Base-by-base conservation (phyloP, 169 alveolate species). In the Cryptosporidium ryanae region DNA sequence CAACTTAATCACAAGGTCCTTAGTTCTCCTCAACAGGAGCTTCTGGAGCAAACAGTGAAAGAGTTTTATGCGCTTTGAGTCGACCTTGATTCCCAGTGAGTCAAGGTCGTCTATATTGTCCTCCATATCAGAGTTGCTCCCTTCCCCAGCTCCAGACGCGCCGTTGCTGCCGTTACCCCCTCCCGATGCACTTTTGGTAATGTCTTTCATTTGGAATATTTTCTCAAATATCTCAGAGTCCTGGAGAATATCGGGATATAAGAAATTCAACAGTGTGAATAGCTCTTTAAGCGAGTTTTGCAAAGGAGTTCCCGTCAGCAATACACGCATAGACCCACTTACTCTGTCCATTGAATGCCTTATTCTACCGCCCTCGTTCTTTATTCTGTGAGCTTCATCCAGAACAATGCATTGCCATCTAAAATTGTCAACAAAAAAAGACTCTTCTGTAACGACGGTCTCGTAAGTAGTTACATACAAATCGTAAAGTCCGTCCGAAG, bases 341-440 rank as follows among this genome's bases (percentile, higher is more conserved):
- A 94, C 94, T 32, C 98, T 92, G 49, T 95, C 97, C 90, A 95
- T 94, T 12, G 98, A 95, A 70, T 95, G 97, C n/a, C 98, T 94
- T 21, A 96, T 91, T n/a, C 96, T 94, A 31, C 98, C 97, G 21
- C 95, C 84, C 64, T 96, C 98, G 82, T 98, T 98, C 95, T 98
- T 98, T 82, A 98, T 97, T 66, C 99, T 97, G 90, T 98, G 99
- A 43, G 99, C 99, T 94, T 98, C 99, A 91, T 97, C 99, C 59
- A 96, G 92, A 18, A 96, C 95, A 94, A 97, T 96, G 84, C 98
- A 96, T 89, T 95, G 97, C 99, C 99, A 97, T 17, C 94, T 93
- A 27, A 93, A 90, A 0, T 95, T 92, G 71, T 94, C 96, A 57
- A 93, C 96, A 57, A 93, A 94, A 82, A 96, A 94, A 44, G 90